phyloP scores from a whole-genome alignment of 352 stramenopile species.

The Phytophthora tubulina region DNA sequence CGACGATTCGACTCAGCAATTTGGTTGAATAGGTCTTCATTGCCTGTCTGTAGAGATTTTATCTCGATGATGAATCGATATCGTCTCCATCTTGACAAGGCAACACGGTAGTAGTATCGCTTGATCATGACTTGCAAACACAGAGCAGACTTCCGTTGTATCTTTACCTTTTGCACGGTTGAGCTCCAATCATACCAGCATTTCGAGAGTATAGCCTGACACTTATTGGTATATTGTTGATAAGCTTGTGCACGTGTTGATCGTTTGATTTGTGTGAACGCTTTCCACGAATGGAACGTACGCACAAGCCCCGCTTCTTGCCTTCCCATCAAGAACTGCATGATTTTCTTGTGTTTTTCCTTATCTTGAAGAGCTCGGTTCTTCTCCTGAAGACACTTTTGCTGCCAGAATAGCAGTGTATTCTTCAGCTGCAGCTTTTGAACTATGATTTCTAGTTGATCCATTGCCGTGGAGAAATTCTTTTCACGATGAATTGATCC shows the following conservation, averaged over 20 bases:
- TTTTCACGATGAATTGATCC: constrained; percentile 21
- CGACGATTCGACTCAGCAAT: constrained; percentile 15
- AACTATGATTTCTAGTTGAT: constrained; percentile 7
- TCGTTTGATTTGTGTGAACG: constrained; percentile 7
- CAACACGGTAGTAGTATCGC: constrained; percentile 29
- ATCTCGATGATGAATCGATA: constrained; percentile 32
- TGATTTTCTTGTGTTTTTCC: constrained; percentile 46
- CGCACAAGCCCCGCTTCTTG: constrained; percentile 35
- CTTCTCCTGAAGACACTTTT: constrained; percentile 19
- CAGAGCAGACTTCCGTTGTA: constrained; percentile 13
- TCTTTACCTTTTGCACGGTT: constrained; percentile 3
- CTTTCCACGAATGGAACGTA: constrained; percentile 49
- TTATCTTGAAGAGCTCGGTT: constrained; percentile 11
- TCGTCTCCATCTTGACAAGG: constrained; percentile 39
- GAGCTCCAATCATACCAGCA: constrained; percentile 28
- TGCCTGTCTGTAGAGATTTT: constrained; percentile 6
- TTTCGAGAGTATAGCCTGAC: constrained; percentile 1
- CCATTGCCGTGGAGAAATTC: background rate
- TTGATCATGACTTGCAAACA: constrained; percentile 13
- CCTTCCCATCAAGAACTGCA: constrained; percentile 49
- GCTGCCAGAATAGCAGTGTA: constrained; percentile 21
- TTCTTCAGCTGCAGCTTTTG: constrained; percentile 13
- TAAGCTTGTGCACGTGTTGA: constrained; percentile 11
- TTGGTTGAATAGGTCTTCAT: constrained; percentile 19
- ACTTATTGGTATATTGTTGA: constrained; percentile 15